Percentiles rank a stretch among this genome's conserved stretches.
These are phyloP conservation scores for Austroboletus eburneus DNA, from an alignment of 768 basidiomycete species.

Conservation along the genomic window DNA sequence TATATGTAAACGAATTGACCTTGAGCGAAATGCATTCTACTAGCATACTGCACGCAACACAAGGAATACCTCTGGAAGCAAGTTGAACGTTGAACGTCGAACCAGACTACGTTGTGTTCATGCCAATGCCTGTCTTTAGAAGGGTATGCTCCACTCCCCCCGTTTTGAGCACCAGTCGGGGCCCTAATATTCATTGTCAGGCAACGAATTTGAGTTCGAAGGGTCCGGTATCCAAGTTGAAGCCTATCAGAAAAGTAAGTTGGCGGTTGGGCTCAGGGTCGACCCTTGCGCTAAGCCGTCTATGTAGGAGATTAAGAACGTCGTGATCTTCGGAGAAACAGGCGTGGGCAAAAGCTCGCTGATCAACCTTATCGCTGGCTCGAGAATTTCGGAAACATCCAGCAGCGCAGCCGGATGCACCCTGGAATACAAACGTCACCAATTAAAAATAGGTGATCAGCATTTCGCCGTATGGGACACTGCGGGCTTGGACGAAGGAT, in stretches of 20 bases:
- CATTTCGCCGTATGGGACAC: conserved; percentile 31
- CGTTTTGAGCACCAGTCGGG: background rate
- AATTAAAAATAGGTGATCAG: conserved; percentile 14
- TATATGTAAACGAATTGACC: too few relatives aligned
- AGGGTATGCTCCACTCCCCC: conserved; percentile 1
- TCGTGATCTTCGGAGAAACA: conserved; percentile 41
- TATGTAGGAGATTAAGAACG: conserved; percentile 25
- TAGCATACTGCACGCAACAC: background rate
- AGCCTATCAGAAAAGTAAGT: background rate
- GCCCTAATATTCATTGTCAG: conserved; percentile 8
- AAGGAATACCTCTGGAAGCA: background rate
- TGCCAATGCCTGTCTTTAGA: conserved; percentile 2
- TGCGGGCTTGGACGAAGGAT: conserved; percentile 30
- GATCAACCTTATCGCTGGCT: conserved; percentile 38
- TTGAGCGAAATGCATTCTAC: background rate
- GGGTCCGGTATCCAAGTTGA: too few relatives aligned
- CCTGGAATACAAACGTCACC: conserved; percentile 25
- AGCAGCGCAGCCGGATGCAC: conserved; percentile 35
- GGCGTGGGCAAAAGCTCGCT: conserved; percentile 43
- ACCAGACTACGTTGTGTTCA: background rate
- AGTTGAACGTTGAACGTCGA: background rate
- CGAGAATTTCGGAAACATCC: conserved; percentile 25
- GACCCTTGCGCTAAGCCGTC: background rate
- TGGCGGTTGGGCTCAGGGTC: too few relatives aligned
- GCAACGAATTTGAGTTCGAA: background rate